Base-by-base conservation (phyloP, 192 early-diverging fungal genomes). In the Rhizoclosmatium globosum region DNA sequence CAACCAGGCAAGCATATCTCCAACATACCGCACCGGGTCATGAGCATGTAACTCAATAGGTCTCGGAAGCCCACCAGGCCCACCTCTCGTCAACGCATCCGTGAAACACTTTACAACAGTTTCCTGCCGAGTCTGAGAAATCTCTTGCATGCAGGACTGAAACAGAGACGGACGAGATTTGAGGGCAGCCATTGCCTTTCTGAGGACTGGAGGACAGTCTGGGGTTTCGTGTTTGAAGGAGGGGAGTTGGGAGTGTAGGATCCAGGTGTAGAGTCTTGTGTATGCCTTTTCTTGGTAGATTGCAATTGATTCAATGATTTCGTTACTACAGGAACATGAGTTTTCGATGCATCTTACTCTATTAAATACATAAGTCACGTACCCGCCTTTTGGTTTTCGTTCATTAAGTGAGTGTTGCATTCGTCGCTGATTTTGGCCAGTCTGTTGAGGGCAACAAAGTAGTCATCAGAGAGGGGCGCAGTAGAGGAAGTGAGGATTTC, bases 1-100 rank as follows among this genome's bases (percentile, higher is more conserved):
- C 1, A 97, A 79, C 97, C 97, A 99, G 0, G 96, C 97, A 21
- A 98, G 82, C 94, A 99, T 97, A 75, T 98, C 97, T 23, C 96
- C 96, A 47, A 95, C 89, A 78, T 97, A 99, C 45, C 96, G 89
- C 71, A 94, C 82, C 1, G 96, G 93, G 81, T 99, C 97, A 59
- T 92, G 94, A 0, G 96, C 95, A 79, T 97, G 95, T 4, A 97
- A 75, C 79, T 99, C 97, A 72, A 99, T 96, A 0, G 97, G 96
- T 50, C 94, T 83, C 4, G 95, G 93, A 45, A 91, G 90, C 17
- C 93, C 92, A 59, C 88, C 87, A 19, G 92, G 92, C 3, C 93
- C 93, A 21, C 94, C 95, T 66, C 89, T 82, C 2, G 92, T 92
- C 21, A 96, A 79, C 1, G 94, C 94, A 61, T 93, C 89, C 39